Conservation (phyloP, 441 rosid genomes). For the Capsella rubella region DNA sequence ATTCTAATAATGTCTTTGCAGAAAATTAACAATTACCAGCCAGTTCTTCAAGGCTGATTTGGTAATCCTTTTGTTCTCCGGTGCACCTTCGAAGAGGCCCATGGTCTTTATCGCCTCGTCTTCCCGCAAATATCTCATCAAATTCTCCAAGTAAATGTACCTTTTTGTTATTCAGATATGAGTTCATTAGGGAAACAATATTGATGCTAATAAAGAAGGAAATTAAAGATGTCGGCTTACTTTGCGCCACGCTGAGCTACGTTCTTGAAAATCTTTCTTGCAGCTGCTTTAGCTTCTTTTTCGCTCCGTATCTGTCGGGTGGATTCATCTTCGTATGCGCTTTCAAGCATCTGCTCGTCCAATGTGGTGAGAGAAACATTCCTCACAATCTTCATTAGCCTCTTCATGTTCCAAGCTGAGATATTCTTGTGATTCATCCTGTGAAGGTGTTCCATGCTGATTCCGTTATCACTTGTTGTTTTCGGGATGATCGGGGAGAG, state of each 20-base stretch:
- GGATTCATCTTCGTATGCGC: constrained; percentile 58
- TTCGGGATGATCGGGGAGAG: constrained; percentile 45
- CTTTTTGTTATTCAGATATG: constrained; percentile 42
- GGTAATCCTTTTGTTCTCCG: constrained; percentile 63
- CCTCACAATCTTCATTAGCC: constrained; percentile 60
- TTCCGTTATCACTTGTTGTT: constrained; percentile 48
- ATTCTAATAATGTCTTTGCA: neutral
- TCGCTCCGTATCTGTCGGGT: constrained; percentile 69
- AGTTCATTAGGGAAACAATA: constrained; percentile 4
- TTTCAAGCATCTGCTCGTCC: constrained; percentile 64
- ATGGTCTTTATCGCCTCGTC: constrained; percentile 77
- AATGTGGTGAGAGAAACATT: constrained; percentile 55
- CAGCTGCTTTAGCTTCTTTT: constrained; percentile 83
- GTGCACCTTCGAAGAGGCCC: constrained; percentile 73
- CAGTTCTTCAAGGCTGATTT: constrained; percentile 74
- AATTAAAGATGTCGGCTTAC: constrained; percentile 46
- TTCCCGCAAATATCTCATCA: constrained; percentile 77
- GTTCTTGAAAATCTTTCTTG: constrained; percentile 76
- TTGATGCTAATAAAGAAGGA: constrained; percentile 6
- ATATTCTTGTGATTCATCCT: constrained; percentile 57
- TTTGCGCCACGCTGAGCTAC: constrained; percentile 65
- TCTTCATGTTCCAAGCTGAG: constrained; percentile 74
- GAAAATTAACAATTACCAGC: constrained; percentile 68
- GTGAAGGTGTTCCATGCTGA: constrained; percentile 59
- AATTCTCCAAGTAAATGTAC: constrained; percentile 67